Conservation (phyloP, 768 basidiomycete species). For the Filobasidium floriforme region DNA sequence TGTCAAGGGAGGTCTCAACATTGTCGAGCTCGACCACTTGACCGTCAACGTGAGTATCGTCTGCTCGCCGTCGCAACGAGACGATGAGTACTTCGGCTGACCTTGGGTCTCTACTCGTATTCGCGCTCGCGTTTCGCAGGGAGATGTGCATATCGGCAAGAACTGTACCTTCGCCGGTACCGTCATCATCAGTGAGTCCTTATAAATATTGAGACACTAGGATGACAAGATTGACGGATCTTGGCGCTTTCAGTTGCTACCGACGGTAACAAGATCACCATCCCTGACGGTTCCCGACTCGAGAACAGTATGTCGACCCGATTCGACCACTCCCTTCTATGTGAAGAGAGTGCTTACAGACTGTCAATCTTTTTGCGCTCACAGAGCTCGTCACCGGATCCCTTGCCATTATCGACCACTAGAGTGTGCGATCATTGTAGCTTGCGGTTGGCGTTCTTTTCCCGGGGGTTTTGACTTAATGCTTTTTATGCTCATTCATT, state of each 20-base stretch:
- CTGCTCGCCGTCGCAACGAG: no score
- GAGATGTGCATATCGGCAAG: constrained; percentile 82
- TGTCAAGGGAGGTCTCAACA: constrained; percentile 40
- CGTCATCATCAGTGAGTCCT: constrained; percentile 56
- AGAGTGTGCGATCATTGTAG: constrained; percentile 9
- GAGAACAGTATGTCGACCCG: constrained; percentile 55
- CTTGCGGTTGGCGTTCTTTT: no score
- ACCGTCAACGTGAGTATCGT: constrained; percentile 56
- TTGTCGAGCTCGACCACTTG: constrained; percentile 85
- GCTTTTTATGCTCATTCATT: no score
- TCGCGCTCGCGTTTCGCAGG: constrained; percentile 36
- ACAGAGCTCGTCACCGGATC: constrained; percentile 71
- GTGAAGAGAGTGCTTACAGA: no score
- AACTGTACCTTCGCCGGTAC: constrained; percentile 70
- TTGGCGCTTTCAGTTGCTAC: constrained; percentile 53
- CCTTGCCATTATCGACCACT: constrained; percentile 65
- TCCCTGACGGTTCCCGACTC: constrained; percentile 71
- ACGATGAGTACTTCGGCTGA: background rate
- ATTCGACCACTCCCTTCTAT: background rate
- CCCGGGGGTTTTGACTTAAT: no score
- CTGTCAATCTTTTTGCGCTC: background rate
- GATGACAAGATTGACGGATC: background rate
- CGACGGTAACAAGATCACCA: constrained; percentile 71
- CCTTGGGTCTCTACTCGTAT: background rate
- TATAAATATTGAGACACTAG: background rate